A percentile compares a stretch with the other conserved stretches of the same genome.
Conservation (phyloP, 805 yeast species). For the Hanseniaspora valbyensis region DNA sequence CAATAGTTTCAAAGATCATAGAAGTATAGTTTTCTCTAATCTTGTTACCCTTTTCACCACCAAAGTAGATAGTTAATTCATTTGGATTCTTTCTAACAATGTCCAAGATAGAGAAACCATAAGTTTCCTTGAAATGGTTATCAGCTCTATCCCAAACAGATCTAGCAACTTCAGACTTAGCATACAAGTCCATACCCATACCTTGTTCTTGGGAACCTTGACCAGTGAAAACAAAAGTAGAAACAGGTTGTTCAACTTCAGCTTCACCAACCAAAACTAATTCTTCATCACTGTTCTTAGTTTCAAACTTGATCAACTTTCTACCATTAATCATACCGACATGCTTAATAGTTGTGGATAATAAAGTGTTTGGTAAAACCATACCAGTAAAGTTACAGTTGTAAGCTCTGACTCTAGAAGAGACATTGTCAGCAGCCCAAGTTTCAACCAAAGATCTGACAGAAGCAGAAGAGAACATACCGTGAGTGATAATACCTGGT, state of each 20-base stretch:
- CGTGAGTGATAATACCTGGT: slow-evolving; percentile 97
- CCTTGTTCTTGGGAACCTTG: slow-evolving; percentile 99
- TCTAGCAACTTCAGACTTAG: slow-evolving; percentile 79
- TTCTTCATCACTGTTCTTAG: slow-evolving; percentile 71
- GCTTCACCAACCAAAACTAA: slow-evolving; percentile 89
- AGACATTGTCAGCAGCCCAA: slow-evolving; percentile 96
- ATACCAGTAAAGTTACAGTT: slow-evolving; percentile 84
- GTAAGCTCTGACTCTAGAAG: slow-evolving; percentile 91
- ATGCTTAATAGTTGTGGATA: slow-evolving; percentile 82
- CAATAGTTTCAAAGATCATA: slow-evolving; percentile 95
- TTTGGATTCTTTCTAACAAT: slow-evolving; percentile 93
- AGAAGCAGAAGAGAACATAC: slow-evolving; percentile 96
- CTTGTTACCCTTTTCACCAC: slow-evolving; percentile 93
- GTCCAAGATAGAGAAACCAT: slow-evolving; percentile 93
- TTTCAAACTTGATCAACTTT: slow-evolving; percentile 86
- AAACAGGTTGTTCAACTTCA: slow-evolving; percentile 95
- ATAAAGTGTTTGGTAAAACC: slow-evolving; percentile 92
- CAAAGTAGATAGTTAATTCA: slow-evolving; percentile 90
- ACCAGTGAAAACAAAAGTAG: slow-evolving; percentile 96
- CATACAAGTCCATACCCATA: slow-evolving; percentile 99
- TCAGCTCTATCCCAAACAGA: slow-evolving; percentile 98
- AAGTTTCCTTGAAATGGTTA: slow-evolving; percentile 77
- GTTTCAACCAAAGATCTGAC: slow-evolving; percentile 91
- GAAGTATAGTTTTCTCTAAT: slow-evolving; percentile 89
- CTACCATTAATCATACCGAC: slow-evolving; percentile 99